phyloP scores from a whole-genome alignment of 306 rosid species.

The Nissolia schottii region DNA sequence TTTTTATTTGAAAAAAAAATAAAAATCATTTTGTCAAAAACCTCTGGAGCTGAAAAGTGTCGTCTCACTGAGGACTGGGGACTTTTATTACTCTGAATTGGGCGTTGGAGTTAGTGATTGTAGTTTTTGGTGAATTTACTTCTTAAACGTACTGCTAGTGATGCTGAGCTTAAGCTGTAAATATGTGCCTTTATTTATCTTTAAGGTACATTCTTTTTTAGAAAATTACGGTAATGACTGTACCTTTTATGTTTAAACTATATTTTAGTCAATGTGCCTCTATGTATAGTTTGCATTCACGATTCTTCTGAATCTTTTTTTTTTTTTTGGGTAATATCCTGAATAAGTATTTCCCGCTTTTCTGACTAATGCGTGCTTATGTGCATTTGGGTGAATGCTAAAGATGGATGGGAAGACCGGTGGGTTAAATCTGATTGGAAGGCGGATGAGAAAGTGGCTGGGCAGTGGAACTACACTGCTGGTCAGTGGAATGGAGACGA shows the following conservation, averaged over 20 bases:
- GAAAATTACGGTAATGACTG: background rate
- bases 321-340: background rate
- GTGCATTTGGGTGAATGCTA: slow-evolving; percentile 18
- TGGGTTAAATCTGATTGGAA: slow-evolving; percentile 99
- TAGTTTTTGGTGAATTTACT: background rate
- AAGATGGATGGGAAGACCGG: slow-evolving; percentile 88
- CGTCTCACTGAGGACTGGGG: background rate
- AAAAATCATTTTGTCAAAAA: background rate
- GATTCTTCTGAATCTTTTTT: background rate
- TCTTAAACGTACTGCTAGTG: background rate
- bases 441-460: slow-evolving; percentile 77
- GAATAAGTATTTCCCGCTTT: background rate
- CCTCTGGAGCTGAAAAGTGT: background rate
- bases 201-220: background rate
- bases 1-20: too few relatives aligned
- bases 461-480: slow-evolving; percentile 94
- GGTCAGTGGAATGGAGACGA: slow-evolving; percentile 94
- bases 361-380: slow-evolving; percentile 9
- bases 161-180: background rate
- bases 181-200: background rate
- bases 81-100: background rate
- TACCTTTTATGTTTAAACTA: background rate
- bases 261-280: background rate
- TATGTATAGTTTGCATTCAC: background rate
- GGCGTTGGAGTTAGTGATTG: background rate